Base-by-base conservation (phyloP, 805 yeast genomes). In the Dipodascopsis uninucleata region DNA sequence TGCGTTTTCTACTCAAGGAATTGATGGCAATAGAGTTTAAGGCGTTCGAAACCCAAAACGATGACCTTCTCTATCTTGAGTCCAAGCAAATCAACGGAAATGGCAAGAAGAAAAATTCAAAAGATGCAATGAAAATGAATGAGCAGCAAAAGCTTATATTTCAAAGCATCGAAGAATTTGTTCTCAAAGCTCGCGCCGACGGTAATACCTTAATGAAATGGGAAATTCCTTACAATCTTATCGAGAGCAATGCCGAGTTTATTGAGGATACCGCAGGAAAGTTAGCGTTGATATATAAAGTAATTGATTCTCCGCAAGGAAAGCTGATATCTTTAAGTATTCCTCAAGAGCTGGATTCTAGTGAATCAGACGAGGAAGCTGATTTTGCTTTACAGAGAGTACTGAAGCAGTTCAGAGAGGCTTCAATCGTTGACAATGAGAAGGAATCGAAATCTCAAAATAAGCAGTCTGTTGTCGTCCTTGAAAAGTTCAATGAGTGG, bases 401-500 rank as follows among this genome's bases (percentile, higher is more conserved):
- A 72, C 81, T 53, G 85, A 81, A 52, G 4, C 47, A 54, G 31
- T 53, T 47, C 28, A 31, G 54, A 5, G 31, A 47, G 10, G 54
- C 54, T 2, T 17, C 38, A 1, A 31, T 41, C 10, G 29, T 35
- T 12, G 9, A 28, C 12, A 10, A 10, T 8, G 10, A 14, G n/a
- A n/a, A 31, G n/a, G n/a, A 43, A 14, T 44, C 42, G 18, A 55
- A 53, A 21, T 52, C 47, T 9, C 57, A 56, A 21, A 62, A 68
- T 23, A 69, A 64, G 28, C 65, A 63, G 63, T 77, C 75, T 51
- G 79, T 81, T 52, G 75, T 76, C 43, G 66, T 85, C 26, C 86
- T 90, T 63, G 78, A 81, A 28, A 85, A 86, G 61, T 89, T 89
- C 59, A 72, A 77, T 45, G 64, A 69, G 28, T 93, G 97, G 95